Evolutionary conservation across 352 stramenopile species (phyloP).

Genomic region (Phytophthora ramorum): DNA sequence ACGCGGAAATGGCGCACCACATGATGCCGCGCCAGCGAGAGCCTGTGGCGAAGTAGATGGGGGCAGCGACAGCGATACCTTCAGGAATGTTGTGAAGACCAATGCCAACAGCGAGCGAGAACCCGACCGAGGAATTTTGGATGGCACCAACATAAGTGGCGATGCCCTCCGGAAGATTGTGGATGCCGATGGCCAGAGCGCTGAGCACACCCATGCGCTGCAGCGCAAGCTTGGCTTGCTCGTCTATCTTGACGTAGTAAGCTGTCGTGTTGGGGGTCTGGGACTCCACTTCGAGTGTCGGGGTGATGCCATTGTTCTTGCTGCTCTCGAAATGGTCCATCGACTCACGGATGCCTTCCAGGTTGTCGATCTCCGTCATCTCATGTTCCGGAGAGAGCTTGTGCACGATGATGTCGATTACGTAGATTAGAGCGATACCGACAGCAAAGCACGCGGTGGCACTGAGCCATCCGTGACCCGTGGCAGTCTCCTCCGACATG

Average conservation of each 20-base stretch:
- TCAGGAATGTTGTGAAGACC: constrained; percentile 98
- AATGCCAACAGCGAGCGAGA: constrained; percentile 94
- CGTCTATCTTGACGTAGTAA: constrained; percentile 34
- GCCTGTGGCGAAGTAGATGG: constrained; percentile 97
- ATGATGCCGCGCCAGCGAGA: constrained; percentile 93
- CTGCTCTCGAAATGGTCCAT: constrained; percentile 36
- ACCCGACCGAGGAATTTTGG: constrained; percentile 90
- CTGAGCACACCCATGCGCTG: constrained; percentile 90
- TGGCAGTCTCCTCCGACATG: constrained; percentile 40
- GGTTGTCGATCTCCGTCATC: constrained; percentile 41
- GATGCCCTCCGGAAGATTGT: constrained; percentile 97
- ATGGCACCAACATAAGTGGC: constrained; percentile 94
- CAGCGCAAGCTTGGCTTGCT: constrained; percentile 46
- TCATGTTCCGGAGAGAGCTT: constrained; percentile 40
- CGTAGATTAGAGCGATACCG: constrained; percentile 75
- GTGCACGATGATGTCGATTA: constrained; percentile 51
- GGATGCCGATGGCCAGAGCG: constrained; percentile 91
- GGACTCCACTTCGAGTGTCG: constrained; percentile 31
- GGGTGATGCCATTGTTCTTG: constrained; percentile 12
- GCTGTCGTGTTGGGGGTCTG: constrained; percentile 24
- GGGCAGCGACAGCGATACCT: constrained; percentile 93
- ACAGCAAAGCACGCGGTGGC: constrained; percentile 88
- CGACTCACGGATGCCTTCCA: constrained; percentile 39
- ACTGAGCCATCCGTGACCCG: constrained; percentile 72
- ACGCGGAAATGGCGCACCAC: constrained; percentile 89